Conservation (phyloP, 306 rosid genomes). For the Spatholobus suberectus region DNA sequence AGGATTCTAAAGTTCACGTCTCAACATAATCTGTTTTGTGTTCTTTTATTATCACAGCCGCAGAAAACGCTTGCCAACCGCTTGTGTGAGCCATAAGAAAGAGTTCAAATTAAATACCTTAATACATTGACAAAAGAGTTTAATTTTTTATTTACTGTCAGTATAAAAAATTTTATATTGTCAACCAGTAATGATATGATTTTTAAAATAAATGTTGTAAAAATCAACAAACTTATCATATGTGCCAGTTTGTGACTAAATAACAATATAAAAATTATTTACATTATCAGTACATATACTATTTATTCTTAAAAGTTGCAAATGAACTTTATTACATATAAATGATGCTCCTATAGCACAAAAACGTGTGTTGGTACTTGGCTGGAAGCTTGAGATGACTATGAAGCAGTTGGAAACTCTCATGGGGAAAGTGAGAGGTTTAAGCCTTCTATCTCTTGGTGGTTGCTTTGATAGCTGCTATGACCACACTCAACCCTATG, state of each 20-base stretch:
- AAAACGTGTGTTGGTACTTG: background rate
- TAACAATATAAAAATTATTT: too few relatives aligned
- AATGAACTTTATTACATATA: too few relatives aligned
- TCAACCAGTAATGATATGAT: background rate
- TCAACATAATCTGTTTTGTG: slow-evolving; percentile 19
- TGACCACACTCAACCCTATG: slow-evolving; percentile 72
- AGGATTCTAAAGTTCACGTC: slow-evolving; percentile 30
- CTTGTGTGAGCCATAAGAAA: slow-evolving; percentile 24
- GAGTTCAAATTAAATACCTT: background rate
- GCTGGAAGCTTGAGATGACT: slow-evolving; percentile 33
- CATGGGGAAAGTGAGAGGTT: slow-evolving; percentile 54
- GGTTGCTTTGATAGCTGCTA: slow-evolving; percentile 85
- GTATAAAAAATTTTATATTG: background rate
- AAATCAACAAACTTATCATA: background rate
- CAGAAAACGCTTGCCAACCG: slow-evolving; percentile 28
- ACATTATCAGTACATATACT: too few relatives aligned
- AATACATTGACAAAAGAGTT: background rate
- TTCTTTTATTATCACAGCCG: slow-evolving; percentile 34
- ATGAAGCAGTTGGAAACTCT: slow-evolving; percentile 44
- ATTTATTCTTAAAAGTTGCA: too few relatives aligned
- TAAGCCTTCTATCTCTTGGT: slow-evolving; percentile 57
- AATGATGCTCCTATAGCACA: slow-evolving; percentile 37
- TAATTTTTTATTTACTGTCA: background rate
- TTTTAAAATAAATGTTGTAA: background rate
- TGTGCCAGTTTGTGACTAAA: too few relatives aligned